Percentiles rank a stretch among this genome's conserved stretches.
These are phyloP conservation scores for Panicum virgatum DNA, from an alignment of 202 grass and related monocot genomes.

Conservation along the genomic window DNA sequence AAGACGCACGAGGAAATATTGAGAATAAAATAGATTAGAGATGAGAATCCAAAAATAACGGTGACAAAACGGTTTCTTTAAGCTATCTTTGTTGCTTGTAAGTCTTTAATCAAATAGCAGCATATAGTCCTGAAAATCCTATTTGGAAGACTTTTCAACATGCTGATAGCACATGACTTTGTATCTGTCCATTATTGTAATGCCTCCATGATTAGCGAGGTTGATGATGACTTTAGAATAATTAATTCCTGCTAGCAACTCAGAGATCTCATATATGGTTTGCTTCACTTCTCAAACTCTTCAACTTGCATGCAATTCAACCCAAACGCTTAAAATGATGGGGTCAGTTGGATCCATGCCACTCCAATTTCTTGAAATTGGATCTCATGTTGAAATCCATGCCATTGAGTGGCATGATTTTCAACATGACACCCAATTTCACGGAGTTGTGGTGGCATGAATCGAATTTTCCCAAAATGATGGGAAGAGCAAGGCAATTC, in stretches of 20 bases:
- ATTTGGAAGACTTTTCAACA: neutral
- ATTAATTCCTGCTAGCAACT: neutral
- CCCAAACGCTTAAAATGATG: too few species aligned
- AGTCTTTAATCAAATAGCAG: neutral
- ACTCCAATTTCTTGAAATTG: too few species aligned
- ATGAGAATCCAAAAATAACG: neutral
- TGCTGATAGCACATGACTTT: neutral
- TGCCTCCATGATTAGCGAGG: neutral
- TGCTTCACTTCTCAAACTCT: neutral
- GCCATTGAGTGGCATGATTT: too few species aligned
- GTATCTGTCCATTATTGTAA: neutral
- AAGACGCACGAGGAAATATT: neutral
- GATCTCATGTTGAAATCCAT: too few species aligned
- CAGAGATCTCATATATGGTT: neutral
- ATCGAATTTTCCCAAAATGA: too few species aligned
- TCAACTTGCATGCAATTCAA: too few species aligned
- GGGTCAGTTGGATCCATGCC: too few species aligned
- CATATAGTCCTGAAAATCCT: neutral
- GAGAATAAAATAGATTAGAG: neutral
- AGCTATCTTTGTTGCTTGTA: neutral
- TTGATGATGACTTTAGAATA: neutral
- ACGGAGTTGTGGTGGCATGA: too few species aligned
- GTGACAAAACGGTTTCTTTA: neutral
- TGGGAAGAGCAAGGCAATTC: too few species aligned
- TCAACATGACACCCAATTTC: too few species aligned